Evolutionary conservation across 306 rosid species (phyloP).

Genomic region (Mimosa bimucronata): DNA sequence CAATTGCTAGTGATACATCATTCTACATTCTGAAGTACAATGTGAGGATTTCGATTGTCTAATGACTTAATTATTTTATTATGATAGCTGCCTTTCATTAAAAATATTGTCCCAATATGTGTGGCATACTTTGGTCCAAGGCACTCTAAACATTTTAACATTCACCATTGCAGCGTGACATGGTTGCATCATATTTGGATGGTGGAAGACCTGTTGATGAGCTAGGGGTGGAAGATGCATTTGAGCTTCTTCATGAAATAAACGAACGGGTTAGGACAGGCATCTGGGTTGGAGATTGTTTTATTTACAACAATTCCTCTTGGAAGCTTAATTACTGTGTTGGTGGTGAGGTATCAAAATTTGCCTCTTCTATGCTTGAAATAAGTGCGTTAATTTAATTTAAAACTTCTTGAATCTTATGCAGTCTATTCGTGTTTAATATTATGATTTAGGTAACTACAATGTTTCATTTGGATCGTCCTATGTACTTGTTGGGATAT

Average conservation of each 20-base stretch:
- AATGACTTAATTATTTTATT: slow-evolving; percentile 26
- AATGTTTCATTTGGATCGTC: slow-evolving; percentile 98
- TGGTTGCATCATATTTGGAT: slow-evolving; percentile 81
- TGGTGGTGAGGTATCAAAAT: slow-evolving; percentile 92
- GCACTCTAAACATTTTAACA: slow-evolving; percentile 33
- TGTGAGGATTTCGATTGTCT: slow-evolving; percentile 56
- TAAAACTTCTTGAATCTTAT: slow-evolving; percentile 28
- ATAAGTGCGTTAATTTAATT: background rate
- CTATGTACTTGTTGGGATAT: slow-evolving; percentile 98
- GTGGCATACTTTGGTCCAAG: background rate
- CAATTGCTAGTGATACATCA: slow-evolving; percentile 86
- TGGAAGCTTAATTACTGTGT: slow-evolving; percentile 99
- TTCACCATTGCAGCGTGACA: slow-evolving; percentile 77
- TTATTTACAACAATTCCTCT: slow-evolving; percentile 94
- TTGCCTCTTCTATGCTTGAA: slow-evolving; percentile 20
- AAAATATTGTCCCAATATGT: background rate
- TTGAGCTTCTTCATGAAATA: slow-evolving; percentile 96
- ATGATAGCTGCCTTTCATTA: slow-evolving; percentile 4
- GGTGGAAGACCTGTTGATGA: slow-evolving; percentile 94
- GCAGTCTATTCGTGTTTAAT: slow-evolving; percentile 37
- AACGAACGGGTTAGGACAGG: slow-evolving; percentile 98
- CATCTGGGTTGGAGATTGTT: slow-evolving; percentile 99
- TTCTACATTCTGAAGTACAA: slow-evolving; percentile 96
- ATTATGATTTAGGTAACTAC: slow-evolving; percentile 79
- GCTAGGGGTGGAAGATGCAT: slow-evolving; percentile 97